phyloP scores from a whole-genome alignment of 352 stramenopile genomes.

The Pythium rishiriense region DNA sequence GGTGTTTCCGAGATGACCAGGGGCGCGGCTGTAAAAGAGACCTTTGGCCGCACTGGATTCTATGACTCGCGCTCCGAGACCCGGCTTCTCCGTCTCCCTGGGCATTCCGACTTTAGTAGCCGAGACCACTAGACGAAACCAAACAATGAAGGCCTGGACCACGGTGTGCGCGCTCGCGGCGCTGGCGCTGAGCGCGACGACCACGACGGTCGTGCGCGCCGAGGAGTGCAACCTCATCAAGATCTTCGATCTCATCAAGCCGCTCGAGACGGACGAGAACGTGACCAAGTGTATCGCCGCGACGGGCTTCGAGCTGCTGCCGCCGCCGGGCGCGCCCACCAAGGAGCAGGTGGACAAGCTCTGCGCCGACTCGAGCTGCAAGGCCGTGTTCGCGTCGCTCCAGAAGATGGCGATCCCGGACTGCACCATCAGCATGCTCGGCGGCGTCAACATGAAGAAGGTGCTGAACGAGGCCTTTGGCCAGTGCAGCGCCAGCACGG shows the following conservation, averaged over 20 bases:
- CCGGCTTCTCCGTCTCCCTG: background rate
- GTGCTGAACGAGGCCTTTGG: constrained; percentile 26
- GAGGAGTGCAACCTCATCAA: constrained; percentile 37
- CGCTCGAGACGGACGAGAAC: constrained; percentile 34
- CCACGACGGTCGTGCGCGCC: background rate
- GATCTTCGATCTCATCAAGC: constrained; percentile 37
- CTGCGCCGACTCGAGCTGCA: constrained; percentile 28
- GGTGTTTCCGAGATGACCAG: background rate
- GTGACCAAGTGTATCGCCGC: constrained; percentile 35
- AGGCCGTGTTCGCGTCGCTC: constrained; percentile 30
- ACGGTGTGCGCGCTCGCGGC: constrained; percentile 17
- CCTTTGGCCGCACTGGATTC: background rate
- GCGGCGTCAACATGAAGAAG: constrained; percentile 48
- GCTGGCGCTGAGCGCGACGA: constrained; percentile 14
- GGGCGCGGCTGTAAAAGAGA: too few species aligned
- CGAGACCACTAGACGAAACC: background rate
- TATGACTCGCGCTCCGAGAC: background rate
- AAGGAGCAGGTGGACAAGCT: constrained; percentile 39
- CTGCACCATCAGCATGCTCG: constrained; percentile 43
- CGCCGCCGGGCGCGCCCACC: constrained; percentile 26
- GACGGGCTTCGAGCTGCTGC: constrained; percentile 40
- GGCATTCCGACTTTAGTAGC: constrained; percentile 9
- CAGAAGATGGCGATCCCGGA: constrained; percentile 40
- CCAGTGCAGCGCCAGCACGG: constrained; percentile 13
- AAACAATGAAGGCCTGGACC: constrained; percentile 22